phyloP scores from a whole-genome alignment of 768 basidiomycete genomes.

The Amanita thiersii region DNA sequence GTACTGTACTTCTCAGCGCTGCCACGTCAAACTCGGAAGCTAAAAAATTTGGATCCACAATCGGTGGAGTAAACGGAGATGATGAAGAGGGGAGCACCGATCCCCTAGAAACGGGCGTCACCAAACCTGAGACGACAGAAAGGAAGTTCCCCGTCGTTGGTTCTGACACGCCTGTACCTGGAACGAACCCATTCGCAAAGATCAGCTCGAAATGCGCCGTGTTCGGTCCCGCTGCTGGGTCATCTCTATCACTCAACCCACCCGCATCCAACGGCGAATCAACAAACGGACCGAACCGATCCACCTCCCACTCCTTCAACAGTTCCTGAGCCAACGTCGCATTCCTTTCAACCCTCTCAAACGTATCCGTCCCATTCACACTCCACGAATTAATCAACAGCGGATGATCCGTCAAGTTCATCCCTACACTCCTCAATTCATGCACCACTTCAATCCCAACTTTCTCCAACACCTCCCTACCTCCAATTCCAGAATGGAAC shows the following conservation, averaged over 20 bases:
- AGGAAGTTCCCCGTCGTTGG: conserved; percentile 18
- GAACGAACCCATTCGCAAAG: too few species aligned
- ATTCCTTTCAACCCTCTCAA: conserved; percentile 1
- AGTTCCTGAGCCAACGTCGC: conserved; percentile 1
- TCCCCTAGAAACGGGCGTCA: conserved; percentile 23
- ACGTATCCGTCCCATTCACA: conserved; percentile 15
- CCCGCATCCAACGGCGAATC: conserved; percentile 15
- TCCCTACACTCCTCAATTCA: conserved; percentile 20
- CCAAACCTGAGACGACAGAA: conserved; percentile 16
- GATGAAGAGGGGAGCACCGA: conserved; percentile 23
- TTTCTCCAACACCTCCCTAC: conserved; percentile 11
- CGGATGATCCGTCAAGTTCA: conserved; percentile 22
- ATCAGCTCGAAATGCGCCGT: conserved; percentile 13
- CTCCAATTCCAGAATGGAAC: conserved; percentile 26
- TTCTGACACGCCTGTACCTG: too few species aligned
- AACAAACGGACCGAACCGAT: conserved; percentile 16
- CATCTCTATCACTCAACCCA: conserved; percentile 12
- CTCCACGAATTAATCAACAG: conserved; percentile 14
- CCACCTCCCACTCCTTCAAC: conserved; percentile 13
- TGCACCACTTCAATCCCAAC: conserved; percentile 18
- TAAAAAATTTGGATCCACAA: conserved; percentile 36
- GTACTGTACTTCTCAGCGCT: conserved; percentile 12
- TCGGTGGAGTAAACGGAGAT: conserved; percentile 28
- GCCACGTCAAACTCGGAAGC: conserved; percentile 11
- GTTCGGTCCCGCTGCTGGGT: conserved; percentile 19